Conservation (phyloP, 139 green algal genomes). For the Chlorella sorokiniana region DNA sequence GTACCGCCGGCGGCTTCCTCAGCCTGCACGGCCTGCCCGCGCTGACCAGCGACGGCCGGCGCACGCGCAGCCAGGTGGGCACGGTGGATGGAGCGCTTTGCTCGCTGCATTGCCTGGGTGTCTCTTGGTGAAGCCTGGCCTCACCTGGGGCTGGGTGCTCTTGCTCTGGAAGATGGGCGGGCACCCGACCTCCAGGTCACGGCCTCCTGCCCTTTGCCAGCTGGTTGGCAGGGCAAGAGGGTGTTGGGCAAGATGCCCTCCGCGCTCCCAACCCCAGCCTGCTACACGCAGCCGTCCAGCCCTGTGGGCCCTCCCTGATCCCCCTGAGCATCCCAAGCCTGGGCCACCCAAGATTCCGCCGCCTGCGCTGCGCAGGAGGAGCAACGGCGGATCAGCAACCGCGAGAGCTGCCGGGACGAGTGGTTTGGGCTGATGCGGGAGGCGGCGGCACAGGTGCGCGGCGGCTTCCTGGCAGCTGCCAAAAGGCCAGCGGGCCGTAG, state of each 20-base stretch:
- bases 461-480: background rate
- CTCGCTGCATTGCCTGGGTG: background rate
- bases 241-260: no score
- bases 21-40: constrained; percentile 36
- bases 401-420: constrained; percentile 62
- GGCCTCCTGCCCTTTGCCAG: no score
- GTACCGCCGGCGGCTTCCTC: background rate
- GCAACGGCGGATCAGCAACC: constrained; percentile 25
- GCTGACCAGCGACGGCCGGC: constrained; percentile 32
- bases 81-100: background rate
- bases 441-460: constrained; percentile 10
- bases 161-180: no score
- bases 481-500: no score
- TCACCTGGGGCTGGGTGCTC: no score
- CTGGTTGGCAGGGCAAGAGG: no score
- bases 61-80: constrained; percentile 8
- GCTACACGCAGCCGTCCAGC: no score
- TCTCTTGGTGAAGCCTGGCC: no score
- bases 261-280: no score
- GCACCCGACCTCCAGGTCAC: no score
- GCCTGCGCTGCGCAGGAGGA: background rate
- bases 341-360: background rate
- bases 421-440: constrained; percentile 58
- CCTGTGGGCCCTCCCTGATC: no score
- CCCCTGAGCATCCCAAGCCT: background rate